Percentiles rank a stretch among this genome's conserved stretches.
phyloP scores from a whole-genome alignment of 441 rosid species.

The Raphanus hybrid region DNA sequence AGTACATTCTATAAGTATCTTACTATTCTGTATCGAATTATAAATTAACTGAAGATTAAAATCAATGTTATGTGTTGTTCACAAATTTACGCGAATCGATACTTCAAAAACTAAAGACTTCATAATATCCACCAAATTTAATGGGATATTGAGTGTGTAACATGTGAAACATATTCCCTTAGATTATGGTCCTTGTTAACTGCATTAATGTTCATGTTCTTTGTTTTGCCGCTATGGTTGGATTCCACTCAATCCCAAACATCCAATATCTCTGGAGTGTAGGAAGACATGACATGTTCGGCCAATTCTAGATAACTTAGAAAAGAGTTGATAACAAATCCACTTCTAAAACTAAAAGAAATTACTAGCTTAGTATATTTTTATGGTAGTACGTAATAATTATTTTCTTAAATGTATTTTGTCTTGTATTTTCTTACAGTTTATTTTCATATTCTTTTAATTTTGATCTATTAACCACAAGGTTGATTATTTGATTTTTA shows the following conservation, averaged over 20 bases:
- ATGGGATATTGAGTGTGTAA: background rate
- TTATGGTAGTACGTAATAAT: background rate
- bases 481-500: background rate
- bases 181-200: slow-evolving; percentile 23
- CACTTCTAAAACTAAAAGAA: background rate
- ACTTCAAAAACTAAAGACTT: background rate
- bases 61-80: background rate
- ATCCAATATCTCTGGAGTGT: slow-evolving; percentile 29
- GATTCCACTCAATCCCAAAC: slow-evolving; percentile 13
- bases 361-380: background rate
- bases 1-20: background rate
- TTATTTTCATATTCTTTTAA: background rate
- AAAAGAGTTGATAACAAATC: background rate
- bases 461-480: background rate
- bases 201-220: slow-evolving; percentile 26
- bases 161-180: slow-evolving; percentile 32
- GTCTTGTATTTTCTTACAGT: background rate
- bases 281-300: slow-evolving; percentile 10
- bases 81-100: background rate
- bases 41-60: background rate
- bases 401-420: background rate
- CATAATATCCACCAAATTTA: slow-evolving; percentile 6
- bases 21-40: background rate
- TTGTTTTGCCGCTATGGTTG: slow-evolving; percentile 26
- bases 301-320: background rate